Conservation (phyloP, 495 filamentous ascomycete genomes). For the Penicillium malachiteum region DNA sequence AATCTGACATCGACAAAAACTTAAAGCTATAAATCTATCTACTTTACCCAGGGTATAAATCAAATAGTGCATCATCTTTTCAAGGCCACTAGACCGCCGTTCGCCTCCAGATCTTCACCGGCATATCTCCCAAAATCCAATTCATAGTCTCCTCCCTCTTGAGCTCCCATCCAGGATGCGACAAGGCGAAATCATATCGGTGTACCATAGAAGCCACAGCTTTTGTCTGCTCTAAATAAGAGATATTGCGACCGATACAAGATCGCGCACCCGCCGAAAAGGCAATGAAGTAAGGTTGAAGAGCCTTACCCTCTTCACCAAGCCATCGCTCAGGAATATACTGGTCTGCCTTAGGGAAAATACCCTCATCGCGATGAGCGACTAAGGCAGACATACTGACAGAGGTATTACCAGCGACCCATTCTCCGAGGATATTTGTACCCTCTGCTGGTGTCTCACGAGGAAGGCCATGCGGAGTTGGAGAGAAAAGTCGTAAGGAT, state of each 20-base stretch:
- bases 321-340: conserved; percentile 42
- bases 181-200: conserved; percentile 44
- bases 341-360: conserved; percentile 31
- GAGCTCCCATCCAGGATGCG: conserved; percentile 37
- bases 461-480: conserved; percentile 34
- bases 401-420: conserved; percentile 36
- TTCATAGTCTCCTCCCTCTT: conserved; percentile 41
- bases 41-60: no score
- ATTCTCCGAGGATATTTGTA: conserved; percentile 36
- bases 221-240: conserved; percentile 46
- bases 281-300: conserved; percentile 43
- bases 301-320: conserved; percentile 36
- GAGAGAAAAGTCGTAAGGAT: conserved; percentile 43
- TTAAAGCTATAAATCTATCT: no score
- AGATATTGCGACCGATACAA: conserved; percentile 45
- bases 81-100: not conserved
- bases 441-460: conserved; percentile 39
- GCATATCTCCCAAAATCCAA: conserved; percentile 39
- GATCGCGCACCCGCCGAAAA: conserved; percentile 41
- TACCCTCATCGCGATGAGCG: conserved; percentile 29
- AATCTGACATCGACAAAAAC: no score
- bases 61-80: no score
- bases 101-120: conserved; percentile 43
- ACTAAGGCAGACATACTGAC: conserved; percentile 35
- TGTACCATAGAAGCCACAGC: conserved; percentile 42